These are phyloP conservation scores for Vaccinium corymbosum DNA, from an alignment of 148 eudicot genomes.

Conservation along the genomic window DNA sequence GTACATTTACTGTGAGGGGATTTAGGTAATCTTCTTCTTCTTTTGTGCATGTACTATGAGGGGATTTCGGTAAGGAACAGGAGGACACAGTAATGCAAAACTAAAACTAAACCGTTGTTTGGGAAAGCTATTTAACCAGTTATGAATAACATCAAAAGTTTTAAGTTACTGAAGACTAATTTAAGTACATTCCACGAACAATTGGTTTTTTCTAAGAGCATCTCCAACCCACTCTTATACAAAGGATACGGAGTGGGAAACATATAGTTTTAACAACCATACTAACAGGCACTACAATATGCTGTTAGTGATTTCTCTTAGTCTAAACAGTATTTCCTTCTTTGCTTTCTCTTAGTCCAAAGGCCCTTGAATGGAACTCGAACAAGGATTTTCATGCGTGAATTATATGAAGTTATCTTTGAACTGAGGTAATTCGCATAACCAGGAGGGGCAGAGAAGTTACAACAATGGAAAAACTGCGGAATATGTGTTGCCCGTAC, in stretches of 20 bases:
- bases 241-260: no score
- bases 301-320: not conserved
- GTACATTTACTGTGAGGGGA: no score
- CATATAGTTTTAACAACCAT: not conserved
- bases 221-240: no score
- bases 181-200: not conserved
- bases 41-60: no score
- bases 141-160: not conserved
- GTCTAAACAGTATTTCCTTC: constrained; percentile 35
- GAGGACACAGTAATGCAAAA: not conserved
- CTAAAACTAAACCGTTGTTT: not conserved
- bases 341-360: constrained; percentile 37
- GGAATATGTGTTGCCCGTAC: not conserved
- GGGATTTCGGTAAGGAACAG: no score
- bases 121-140: not conserved
- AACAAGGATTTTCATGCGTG: constrained; percentile 48
- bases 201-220: no score
- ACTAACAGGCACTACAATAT: not conserved
- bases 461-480: constrained; percentile 22
- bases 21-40: no score
- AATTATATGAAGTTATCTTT: not conserved
- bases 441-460: constrained; percentile 8
- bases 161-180: not conserved
- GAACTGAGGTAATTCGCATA: constrained; percentile 8
- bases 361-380: constrained; percentile 34